These are phyloP conservation scores for Fonsecaea nubica DNA, from an alignment of 2,329 filamentous ascomycete species.

Conservation along the genomic window DNA sequence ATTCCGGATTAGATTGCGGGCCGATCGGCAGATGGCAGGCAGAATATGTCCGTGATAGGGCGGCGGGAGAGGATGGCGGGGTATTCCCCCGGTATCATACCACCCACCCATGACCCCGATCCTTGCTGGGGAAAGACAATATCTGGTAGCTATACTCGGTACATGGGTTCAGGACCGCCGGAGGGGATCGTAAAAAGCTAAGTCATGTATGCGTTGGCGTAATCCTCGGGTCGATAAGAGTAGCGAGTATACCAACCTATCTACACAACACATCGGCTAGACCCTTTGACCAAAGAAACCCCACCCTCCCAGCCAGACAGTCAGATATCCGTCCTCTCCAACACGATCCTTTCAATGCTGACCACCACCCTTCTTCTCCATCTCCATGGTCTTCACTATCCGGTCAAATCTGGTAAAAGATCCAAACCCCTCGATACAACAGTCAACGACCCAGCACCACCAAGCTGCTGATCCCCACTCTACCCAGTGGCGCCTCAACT, in stretches of 20 bases:
- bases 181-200: too few relatives aligned
- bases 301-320: not conserved
- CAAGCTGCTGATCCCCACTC: constrained; percentile 56
- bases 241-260: not conserved
- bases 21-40: not conserved
- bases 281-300: not conserved
- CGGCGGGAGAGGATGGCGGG: not conserved
- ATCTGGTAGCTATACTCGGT: too few relatives aligned
- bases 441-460: constrained; percentile 61
- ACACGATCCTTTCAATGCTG: constrained; percentile 16
- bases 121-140: too few relatives aligned
- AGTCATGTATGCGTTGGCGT: not conserved
- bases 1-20: not conserved
- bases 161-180: too few relatives aligned
- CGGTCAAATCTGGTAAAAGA: constrained; percentile 24
- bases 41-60: not conserved
- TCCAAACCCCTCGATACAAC: constrained; percentile 59
- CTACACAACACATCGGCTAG: too few relatives aligned
- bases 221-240: not conserved
- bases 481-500: constrained; percentile 61
- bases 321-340: too few relatives aligned
- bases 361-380: constrained; percentile 20
- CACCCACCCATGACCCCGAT: not conserved
- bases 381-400: constrained; percentile 17
- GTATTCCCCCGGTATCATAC: not conserved